Evolutionary conservation across 345 rosid genomes (phyloP).

Genomic region (Melaleuca alternifolia): DNA sequence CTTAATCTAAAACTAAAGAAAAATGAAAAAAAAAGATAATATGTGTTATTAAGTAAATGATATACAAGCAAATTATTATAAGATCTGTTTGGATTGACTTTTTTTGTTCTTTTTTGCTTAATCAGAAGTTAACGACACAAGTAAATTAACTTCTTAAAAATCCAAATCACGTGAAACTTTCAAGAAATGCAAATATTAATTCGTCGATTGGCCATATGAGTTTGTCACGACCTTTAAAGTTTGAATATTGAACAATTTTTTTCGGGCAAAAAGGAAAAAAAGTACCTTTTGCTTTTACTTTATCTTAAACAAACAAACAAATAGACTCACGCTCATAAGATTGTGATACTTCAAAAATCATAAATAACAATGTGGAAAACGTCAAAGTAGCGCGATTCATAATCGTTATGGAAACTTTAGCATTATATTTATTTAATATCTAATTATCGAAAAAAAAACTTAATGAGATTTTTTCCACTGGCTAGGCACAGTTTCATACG

Average conservation of each 20-base stretch:
- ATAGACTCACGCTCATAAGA: neutral
- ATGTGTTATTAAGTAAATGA: neutral
- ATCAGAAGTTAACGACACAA: neutral
- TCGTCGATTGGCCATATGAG: neutral
- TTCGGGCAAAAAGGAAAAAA: neutral
- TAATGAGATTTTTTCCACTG: neutral
- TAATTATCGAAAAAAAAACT: neutral
- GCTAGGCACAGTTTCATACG: neutral
- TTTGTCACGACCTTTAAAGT: neutral
- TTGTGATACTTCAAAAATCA: neutral
- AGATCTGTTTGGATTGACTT: neutral
- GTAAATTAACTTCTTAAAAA: neutral
- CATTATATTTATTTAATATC: neutral
- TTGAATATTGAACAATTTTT: neutral
- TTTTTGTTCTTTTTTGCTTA: neutral
- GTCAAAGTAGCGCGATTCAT: neutral
- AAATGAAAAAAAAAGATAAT: neutral
- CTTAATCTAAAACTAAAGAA: neutral
- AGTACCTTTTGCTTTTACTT: neutral
- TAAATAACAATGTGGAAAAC: neutral
- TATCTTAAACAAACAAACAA: neutral
- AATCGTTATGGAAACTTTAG: neutral
- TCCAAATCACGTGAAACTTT: neutral
- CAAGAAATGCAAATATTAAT: neutral
- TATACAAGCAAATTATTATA: neutral